These are phyloP conservation scores for Pythium rhizo-oryzae DNA, from an alignment of 352 stramenopile species.

Conservation along the genomic window DNA sequence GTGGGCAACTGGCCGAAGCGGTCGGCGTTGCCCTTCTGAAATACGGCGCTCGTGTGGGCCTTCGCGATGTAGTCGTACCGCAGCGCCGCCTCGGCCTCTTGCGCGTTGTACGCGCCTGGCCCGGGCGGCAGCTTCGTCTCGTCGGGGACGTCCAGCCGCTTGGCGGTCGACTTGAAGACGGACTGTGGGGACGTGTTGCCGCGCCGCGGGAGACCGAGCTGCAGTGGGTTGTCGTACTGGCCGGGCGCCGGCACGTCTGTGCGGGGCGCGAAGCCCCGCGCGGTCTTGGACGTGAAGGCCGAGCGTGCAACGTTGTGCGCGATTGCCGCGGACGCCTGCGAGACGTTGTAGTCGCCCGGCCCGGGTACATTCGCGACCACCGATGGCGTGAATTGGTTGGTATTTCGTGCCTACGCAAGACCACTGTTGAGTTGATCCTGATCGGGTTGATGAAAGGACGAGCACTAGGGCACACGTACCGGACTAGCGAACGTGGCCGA, in stretches of 20 bases:
- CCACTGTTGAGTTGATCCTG: neutral
- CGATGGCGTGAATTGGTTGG: conserved; percentile 31
- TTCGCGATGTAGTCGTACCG: conserved; percentile 67
- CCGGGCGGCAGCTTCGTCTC: conserved; percentile 43
- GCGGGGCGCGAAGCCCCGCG: conserved; percentile 50
- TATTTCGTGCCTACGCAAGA: conserved; percentile 36
- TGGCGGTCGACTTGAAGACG: conserved; percentile 69
- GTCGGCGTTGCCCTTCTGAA: conserved; percentile 53
- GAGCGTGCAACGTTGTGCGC: conserved; percentile 59
- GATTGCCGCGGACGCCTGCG: conserved; percentile 39
- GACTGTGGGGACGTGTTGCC: conserved; percentile 42
- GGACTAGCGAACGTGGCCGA: conserved; percentile 67
- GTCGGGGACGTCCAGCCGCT: conserved; percentile 42
- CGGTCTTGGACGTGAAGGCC: conserved; percentile 66
- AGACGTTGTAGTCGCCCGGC: conserved; percentile 57
- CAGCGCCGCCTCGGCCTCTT: conserved; percentile 63
- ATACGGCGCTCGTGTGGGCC: conserved; percentile 64
- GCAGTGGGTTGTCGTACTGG: conserved; percentile 70
- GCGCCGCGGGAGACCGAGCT: conserved; percentile 35
- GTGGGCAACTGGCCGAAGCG: conserved; percentile 54
- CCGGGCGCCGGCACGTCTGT: conserved; percentile 57
- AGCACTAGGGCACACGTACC: conserved; percentile 32
- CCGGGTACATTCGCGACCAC: conserved; percentile 34
- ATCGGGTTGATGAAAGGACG: neutral
- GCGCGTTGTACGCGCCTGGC: conserved; percentile 67